Conservation (phyloP, 495 filamentous ascomycete genomes). For the Penicillium cataractarum region DNA sequence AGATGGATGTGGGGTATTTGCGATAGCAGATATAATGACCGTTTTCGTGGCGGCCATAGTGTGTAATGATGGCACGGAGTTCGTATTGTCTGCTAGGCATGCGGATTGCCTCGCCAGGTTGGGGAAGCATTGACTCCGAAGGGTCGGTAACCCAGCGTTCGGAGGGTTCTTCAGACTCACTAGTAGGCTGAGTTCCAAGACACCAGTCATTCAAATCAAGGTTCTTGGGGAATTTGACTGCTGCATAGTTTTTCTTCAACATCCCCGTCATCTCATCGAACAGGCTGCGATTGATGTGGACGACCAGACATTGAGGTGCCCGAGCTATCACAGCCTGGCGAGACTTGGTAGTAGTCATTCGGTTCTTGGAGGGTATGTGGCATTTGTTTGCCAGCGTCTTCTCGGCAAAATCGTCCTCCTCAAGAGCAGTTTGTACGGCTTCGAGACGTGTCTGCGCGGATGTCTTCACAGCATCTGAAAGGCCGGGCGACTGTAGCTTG, state of each 20-base stretch:
- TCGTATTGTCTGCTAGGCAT: conserved; percentile 66
- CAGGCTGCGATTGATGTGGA: conserved; percentile 90
- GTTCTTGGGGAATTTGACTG: conserved; percentile 70
- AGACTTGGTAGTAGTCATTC: conserved; percentile 77
- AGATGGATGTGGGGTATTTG: conserved; percentile 55
- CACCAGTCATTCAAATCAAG: conserved; percentile 82
- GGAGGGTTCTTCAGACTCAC: conserved; percentile 33
- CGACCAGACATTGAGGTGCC: conserved; percentile 72
- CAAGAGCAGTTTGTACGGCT: conserved; percentile 68
- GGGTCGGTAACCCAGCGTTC: conserved; percentile 74
- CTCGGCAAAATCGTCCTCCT: conserved; percentile 80
- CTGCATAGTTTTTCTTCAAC: conserved; percentile 80
- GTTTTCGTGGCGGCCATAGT: conserved; percentile 89
- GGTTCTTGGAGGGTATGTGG: conserved; percentile 68
- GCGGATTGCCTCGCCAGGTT: conserved; percentile 37
- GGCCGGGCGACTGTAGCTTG: conserved; percentile 25
- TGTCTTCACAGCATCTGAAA: conserved; percentile 36
- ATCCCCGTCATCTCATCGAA: conserved; percentile 81
- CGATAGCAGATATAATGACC: conserved; percentile 95
- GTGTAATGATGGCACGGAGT: conserved; percentile 82
- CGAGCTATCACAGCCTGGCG: conserved; percentile 84
- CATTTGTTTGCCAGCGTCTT: conserved; percentile 72
- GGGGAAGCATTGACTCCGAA: conserved; percentile 67
- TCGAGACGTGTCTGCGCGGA: conserved; percentile 56
- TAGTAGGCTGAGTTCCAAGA: conserved; percentile 53